Conservation (phyloP, 108 stramenopile species). For the Parmales sp. region DNA sequence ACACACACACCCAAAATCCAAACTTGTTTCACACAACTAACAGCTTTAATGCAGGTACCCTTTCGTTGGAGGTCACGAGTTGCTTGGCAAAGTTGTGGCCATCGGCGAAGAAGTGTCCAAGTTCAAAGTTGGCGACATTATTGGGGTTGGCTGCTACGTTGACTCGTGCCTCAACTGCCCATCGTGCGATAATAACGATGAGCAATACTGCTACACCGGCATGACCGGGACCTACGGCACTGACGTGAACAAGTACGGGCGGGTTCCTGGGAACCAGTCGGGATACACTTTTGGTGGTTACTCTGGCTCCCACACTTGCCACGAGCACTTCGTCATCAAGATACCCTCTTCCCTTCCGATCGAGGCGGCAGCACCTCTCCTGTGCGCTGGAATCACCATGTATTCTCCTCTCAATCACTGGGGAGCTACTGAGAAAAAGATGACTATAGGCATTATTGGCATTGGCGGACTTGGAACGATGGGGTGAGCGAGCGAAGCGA, state of each 20-base stretch:
- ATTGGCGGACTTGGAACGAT: conserved; percentile 52
- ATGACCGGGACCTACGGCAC: too few relatives aligned
- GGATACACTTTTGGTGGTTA: too few relatives aligned
- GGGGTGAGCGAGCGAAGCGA: conserved; percentile 45
- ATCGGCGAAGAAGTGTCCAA: conserved; percentile 45
- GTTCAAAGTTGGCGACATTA: conserved; percentile 48
- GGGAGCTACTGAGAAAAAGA: too few relatives aligned
- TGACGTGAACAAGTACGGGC: too few relatives aligned
- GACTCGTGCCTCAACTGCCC: conserved; percentile 49
- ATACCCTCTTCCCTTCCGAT: conserved; percentile 31
- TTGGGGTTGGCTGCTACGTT: conserved; percentile 55
- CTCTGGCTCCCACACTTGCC: conserved; percentile 34
- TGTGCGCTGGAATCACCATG: conserved; percentile 58
- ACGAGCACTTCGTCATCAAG: conserved; percentile 31
- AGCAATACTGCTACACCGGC: conserved; percentile 45
- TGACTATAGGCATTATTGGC: conserved; percentile 27
- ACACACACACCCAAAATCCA: too few relatives aligned
- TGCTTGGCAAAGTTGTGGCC: conserved; percentile 31
- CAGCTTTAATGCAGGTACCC: conserved; percentile 21
- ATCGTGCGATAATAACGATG: conserved; percentile 33
- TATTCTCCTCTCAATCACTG: conserved; percentile 39
- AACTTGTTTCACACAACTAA: too few relatives aligned
- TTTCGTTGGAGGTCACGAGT: conserved; percentile 34
- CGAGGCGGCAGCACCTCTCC: conserved; percentile 28
- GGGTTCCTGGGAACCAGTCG: too few relatives aligned